A percentile compares a stretch with the other conserved stretches of the same genome.
Conservation (phyloP, 306 rosid genomes). For the Prunus mume region DNA sequence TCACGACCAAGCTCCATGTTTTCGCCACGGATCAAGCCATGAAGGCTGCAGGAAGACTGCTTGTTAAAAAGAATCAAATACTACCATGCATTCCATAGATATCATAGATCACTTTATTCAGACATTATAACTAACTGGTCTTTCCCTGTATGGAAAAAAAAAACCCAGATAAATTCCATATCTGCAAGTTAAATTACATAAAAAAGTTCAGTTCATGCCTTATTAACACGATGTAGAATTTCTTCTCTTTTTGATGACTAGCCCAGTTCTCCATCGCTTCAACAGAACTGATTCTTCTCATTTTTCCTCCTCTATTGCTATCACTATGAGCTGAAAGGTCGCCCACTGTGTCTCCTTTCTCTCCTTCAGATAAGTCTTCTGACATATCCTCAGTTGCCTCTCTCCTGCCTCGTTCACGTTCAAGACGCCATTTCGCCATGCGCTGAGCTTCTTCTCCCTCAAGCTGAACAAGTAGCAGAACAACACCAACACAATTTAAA, state of each 20-base stretch:
- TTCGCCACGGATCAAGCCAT: slow-evolving; percentile 59
- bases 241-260: slow-evolving; percentile 48
- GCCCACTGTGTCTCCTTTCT: slow-evolving; percentile 45
- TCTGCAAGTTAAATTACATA: not conserved
- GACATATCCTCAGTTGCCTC: slow-evolving; percentile 65
- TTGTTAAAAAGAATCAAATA: slow-evolving; percentile 24
- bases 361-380: slow-evolving; percentile 64
- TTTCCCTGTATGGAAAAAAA: not conserved
- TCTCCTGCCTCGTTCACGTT: slow-evolving; percentile 50
- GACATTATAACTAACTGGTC: not conserved
- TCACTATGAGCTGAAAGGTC: slow-evolving; percentile 36
- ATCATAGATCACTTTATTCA: not conserved
- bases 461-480: slow-evolving; percentile 26
- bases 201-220: slow-evolving; percentile 39
- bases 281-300: slow-evolving; percentile 41
- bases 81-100: slow-evolving; percentile 1
- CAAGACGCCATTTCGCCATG: slow-evolving; percentile 38
- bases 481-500: not conserved
- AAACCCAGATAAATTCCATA: not conserved
- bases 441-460: slow-evolving; percentile 58
- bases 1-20: slow-evolving; percentile 70
- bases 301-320: slow-evolving; percentile 27
- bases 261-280: slow-evolving; percentile 55
- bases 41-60: slow-evolving; percentile 45
- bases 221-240: slow-evolving; percentile 48